These are phyloP conservation scores for Fraxinus sp. DNA, from an alignment of 305 asterid genomes.

Conservation along the genomic window DNA sequence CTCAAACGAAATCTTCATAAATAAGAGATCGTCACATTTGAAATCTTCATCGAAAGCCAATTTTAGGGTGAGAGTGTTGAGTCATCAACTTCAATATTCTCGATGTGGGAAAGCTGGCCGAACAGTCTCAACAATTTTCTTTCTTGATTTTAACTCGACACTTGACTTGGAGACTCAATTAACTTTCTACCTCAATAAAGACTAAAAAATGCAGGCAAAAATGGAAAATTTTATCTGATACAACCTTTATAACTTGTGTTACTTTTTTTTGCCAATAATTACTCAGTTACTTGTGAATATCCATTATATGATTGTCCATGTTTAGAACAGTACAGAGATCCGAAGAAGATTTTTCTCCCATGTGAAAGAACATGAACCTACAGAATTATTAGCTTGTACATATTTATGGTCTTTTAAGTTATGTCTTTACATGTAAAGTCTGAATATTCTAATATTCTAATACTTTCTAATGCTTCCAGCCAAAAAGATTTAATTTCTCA, in stretches of 20 bases:
- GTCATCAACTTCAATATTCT: not conserved
- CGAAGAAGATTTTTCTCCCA: conserved; percentile 37
- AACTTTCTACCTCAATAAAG: not conserved
- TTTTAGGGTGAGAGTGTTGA: not conserved
- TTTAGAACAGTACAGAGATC: conserved; percentile 31
- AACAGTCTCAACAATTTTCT: not conserved
- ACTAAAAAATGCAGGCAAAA: not conserved
- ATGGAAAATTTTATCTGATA: not conserved
- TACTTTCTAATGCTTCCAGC: not conserved
- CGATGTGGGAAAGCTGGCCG: not conserved
- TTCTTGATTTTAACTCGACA: not conserved
- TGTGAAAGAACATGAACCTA: conserved; percentile 35
- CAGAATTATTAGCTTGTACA: conserved; percentile 14
- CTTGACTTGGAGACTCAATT: not conserved
- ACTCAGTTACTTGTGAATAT: not conserved
- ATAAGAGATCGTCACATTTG: not conserved
- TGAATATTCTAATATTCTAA: not conserved
- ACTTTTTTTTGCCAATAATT: not conserved
- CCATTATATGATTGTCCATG: conserved; percentile 18
- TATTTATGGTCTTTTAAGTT: not conserved
- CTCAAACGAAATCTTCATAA: not conserved
- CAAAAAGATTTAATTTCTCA: not conserved
- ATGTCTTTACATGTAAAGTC: not conserved
- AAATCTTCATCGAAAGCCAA: not conserved
- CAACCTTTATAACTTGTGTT: not conserved